These are phyloP conservation scores for Candida rishiriensis DNA, from an alignment of 805 yeast species.

Conservation along the genomic window DNA sequence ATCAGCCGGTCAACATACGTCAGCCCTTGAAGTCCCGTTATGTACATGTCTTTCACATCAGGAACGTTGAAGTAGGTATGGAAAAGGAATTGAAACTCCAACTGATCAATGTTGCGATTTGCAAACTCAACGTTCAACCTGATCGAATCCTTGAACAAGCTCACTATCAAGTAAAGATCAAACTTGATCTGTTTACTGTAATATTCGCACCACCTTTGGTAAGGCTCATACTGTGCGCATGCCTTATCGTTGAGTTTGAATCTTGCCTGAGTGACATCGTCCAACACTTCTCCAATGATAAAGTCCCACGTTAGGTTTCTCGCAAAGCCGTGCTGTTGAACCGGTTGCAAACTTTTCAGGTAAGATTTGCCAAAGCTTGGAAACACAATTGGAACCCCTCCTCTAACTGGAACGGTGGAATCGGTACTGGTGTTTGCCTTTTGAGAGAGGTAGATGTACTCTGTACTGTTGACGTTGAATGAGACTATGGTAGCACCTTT, in stretches of 20 bases:
- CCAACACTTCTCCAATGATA: conserved; percentile 14
- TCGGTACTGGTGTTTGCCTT: conserved; percentile 9
- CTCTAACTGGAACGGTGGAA: conserved; percentile 14
- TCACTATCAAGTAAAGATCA: conserved; percentile 9
- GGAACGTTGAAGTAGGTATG: conserved; percentile 19
- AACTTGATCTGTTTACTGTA: conserved; percentile 10
- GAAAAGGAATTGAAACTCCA: conserved; percentile 18
- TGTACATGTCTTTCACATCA: conserved; percentile 14
- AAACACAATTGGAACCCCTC: conserved; percentile 18
- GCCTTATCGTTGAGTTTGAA: conserved; percentile 7
- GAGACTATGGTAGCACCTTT: conserved; percentile 17
- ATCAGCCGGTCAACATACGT: conserved; percentile 11
- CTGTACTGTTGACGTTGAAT: conserved; percentile 7
- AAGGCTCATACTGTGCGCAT: conserved; percentile 3
- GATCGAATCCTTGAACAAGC: conserved; percentile 5
- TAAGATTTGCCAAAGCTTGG: conserved; percentile 20
- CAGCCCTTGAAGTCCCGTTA: conserved; percentile 14
- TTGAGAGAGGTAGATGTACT: conserved; percentile 14
- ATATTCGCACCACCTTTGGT: conserved; percentile 12
- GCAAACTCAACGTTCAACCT: conserved; percentile 4
- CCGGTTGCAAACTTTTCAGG: conserved; percentile 10
- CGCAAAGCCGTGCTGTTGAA: conserved; percentile 22
- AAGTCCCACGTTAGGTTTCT: conserved; percentile 18
- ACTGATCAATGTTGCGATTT: conserved; percentile 7
- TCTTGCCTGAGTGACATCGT: conserved; percentile 11